phyloP scores from a whole-genome alignment of 257 asterid species.

The Coffea canephora region DNA sequence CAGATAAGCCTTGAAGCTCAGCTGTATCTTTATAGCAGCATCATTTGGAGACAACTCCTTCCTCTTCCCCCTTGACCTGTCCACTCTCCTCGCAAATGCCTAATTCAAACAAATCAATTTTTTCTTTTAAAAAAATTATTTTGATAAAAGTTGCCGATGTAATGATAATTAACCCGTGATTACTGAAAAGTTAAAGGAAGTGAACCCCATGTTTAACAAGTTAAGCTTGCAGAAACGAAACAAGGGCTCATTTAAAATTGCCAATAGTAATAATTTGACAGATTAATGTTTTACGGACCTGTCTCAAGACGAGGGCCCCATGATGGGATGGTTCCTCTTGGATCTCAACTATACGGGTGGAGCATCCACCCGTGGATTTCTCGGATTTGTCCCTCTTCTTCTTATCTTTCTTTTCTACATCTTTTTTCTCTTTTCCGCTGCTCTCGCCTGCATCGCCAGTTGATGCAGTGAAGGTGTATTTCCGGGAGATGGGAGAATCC shows the following conservation, averaged over 20 bases:
- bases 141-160: too few relatives aligned
- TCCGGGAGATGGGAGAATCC: conserved; percentile 42
- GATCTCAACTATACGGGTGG: conserved; percentile 61
- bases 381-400: conserved; percentile 36
- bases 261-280: not conserved
- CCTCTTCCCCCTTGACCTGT: conserved; percentile 67
- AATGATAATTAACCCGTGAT: too few relatives aligned
- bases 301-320: conserved; percentile 63
- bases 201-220: too few relatives aligned
- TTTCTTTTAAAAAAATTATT: too few relatives aligned
- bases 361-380: conserved; percentile 16
- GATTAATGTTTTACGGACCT: conserved; percentile 40
- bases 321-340: conserved; percentile 54
- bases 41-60: conserved; percentile 64
- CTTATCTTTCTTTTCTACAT: conserved; percentile 29
- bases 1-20: conserved; percentile 68
- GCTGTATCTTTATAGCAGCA: conserved; percentile 73
- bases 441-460: conserved; percentile 28
- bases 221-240: not conserved
- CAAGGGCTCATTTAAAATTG: not conserved
- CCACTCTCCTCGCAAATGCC: conserved; percentile 81
- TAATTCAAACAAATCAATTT: not conserved
- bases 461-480: conserved; percentile 56
- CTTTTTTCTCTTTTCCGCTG: conserved; percentile 25
- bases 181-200: too few relatives aligned